Evolutionary conservation across 2,329 filamentous ascomycete genomes (phyloP), one percentile per base, ranked within the genome.

Genomic region (Fusarium mexicanum): DNA sequence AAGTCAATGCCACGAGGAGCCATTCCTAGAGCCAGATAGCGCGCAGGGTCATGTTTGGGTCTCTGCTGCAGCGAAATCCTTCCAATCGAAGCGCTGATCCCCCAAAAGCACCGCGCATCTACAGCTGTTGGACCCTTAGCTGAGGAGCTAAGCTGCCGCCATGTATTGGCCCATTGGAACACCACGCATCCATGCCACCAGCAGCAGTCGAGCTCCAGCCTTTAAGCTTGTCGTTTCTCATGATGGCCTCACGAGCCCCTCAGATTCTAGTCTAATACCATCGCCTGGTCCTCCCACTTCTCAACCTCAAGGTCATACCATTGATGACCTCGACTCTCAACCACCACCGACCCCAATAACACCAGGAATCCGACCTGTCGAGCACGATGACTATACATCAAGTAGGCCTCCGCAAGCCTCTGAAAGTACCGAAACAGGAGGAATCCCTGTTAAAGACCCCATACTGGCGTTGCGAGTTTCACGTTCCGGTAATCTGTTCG

Each of bases 141-240:
- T 78, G 75, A 76, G 72, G 75, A 75, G 77, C 72, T 74, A 75
- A 73, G 72, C 74, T 69, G 71, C 67, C 80, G 87, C 85, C 87
- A 97, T 96, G 94, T 97, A 97, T 88, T 97, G 94, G 94, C 94
- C 94, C 80, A 90, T 95, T 83, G 94, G 93, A 83, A 93, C 93
- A 81, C 93, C 94, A 80, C 91, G 92, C 82, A 91, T 95, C 82
- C 96, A 94, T 86, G 92, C 93, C 80, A 93, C 93, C 78, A 93
- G 88, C 85, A 93, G 90, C 84, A 89, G 88, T 80, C 87, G 87
- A 81, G 83, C 86, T 76, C 83, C 86, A 63, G 82, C 84, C 64
- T 82, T 86, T 75, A 87, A 85, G 71, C 81, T 87, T 65, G 84
- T 87, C 71, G 83, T 90, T 70, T 89, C 88, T 61, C 87, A 91